These are phyloP conservation scores for Xylariaceae sp. DNA, from an alignment of 2,329 filamentous ascomycete genomes.

Conservation along the genomic window DNA sequence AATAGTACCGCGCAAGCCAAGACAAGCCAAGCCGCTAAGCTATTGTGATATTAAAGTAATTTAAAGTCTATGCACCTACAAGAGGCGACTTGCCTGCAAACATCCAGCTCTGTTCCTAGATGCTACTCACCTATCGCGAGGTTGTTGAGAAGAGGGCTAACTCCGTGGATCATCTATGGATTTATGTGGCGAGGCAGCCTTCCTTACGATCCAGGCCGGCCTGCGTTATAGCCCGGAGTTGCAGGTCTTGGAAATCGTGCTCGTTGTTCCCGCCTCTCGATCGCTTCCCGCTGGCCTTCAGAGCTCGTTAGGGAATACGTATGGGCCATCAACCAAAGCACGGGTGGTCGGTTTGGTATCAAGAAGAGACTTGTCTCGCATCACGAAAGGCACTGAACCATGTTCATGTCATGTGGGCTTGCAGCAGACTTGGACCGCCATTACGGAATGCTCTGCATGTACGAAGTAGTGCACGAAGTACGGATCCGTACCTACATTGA, in stretches of 20 bases:
- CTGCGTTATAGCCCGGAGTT: too few relatives aligned
- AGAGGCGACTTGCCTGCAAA: neutral
- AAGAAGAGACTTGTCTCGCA: neutral
- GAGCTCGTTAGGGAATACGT: neutral
- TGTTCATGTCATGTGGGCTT: neutral
- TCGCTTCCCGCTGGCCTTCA: neutral
- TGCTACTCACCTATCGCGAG: neutral
- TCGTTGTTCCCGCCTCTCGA: neutral
- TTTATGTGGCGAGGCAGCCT: neutral
- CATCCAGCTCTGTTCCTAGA: neutral
- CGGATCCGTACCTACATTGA: too few relatives aligned
- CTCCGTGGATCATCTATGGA: neutral
- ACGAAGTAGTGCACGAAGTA: too few relatives aligned
- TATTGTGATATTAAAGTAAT: neutral
- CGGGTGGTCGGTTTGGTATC: neutral
- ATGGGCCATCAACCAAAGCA: neutral
- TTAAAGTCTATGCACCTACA: neutral
- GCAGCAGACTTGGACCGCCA: neutral
- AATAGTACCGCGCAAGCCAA: neutral
- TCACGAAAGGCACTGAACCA: neutral
- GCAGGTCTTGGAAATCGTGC: neutral
- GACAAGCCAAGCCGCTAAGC: neutral
- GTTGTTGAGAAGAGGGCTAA: neutral
- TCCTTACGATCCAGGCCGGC: neutral
- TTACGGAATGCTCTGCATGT: neutral